Percentiles rank a stretch among this genome's conserved stretches.
Conservation (phyloP, 2,329 filamentous ascomycete species). For the Pseudovirgaria hyperparasitica region DNA sequence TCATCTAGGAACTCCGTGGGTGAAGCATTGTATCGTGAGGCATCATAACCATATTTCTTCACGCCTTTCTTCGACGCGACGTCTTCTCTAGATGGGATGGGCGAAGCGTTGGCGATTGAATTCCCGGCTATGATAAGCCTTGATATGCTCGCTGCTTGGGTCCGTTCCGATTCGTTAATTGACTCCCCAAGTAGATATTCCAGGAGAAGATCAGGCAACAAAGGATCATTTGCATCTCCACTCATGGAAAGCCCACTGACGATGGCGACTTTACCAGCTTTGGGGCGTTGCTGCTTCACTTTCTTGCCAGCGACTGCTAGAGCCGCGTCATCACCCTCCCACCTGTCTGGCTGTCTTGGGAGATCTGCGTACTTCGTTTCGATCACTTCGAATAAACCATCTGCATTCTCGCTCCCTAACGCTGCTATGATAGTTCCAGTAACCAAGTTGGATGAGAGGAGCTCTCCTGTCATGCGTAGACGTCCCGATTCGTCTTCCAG, state of each 20-base stretch:
- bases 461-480: constrained; percentile 60
- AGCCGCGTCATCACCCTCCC: constrained; percentile 50
- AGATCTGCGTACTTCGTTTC: constrained; percentile 84
- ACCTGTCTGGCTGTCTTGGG: constrained; percentile 67
- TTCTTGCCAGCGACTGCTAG: constrained; percentile 23
- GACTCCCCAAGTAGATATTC: constrained; percentile 85
- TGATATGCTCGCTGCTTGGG: constrained; percentile 54
- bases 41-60: constrained; percentile 86
- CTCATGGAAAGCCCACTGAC: constrained; percentile 81
- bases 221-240: constrained; percentile 58
- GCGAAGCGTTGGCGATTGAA: constrained; percentile 49
- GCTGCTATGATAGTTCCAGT: constrained; percentile 93
- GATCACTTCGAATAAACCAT: constrained; percentile 85
- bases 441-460: constrained; percentile 59
- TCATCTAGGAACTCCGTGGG: constrained; percentile 75
- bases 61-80: constrained; percentile 30
- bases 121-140: constrained; percentile 87
- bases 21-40: constrained; percentile 71
- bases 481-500: constrained; percentile 93
- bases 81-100: constrained; percentile 34
- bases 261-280: constrained; percentile 65
- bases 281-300: constrained; percentile 26
- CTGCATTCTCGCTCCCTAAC: constrained; percentile 82
- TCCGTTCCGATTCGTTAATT: constrained; percentile 46
- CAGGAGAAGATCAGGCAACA: constrained; percentile 64